Evolutionary conservation across 306 rosid species (phyloP).

Genomic region (Corylus avellana): DNA sequence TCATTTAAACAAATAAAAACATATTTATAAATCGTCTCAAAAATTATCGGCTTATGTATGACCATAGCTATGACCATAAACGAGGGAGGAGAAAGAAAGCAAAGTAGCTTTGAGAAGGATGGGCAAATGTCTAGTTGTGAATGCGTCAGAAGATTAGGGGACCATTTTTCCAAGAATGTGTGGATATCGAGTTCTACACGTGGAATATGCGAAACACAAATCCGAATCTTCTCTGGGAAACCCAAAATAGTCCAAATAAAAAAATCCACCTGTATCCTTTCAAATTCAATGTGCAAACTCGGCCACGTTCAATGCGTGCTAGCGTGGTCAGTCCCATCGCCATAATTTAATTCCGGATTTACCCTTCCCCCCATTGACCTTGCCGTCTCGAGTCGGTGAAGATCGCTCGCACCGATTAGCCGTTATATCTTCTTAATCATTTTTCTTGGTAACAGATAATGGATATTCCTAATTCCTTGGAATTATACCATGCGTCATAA

Average conservation of each 20-base stretch:
- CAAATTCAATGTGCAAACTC: neutral
- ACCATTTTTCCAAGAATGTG: neutral
- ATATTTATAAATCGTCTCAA: too few species aligned
- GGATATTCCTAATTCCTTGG: slow-evolving; percentile 56
- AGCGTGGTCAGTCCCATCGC: neutral
- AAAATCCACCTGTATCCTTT: neutral
- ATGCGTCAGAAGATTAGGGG: neutral
- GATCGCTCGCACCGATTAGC: neutral
- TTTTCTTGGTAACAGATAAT: slow-evolving; percentile 4
- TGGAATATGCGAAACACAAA: slow-evolving; percentile 23
- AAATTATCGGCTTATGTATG: too few species aligned
- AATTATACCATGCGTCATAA: slow-evolving; percentile 49
- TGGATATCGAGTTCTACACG: neutral
- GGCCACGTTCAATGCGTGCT: neutral
- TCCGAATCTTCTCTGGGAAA: slow-evolving; percentile 20
- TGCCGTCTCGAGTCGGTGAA: slow-evolving; percentile 6
- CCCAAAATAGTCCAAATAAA: neutral
- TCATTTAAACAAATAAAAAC: too few species aligned
- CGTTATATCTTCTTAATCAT: neutral
- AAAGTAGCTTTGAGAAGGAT: too few species aligned
- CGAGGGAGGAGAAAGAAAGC: too few species aligned
- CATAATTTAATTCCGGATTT: neutral
- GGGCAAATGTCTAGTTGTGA: neutral
- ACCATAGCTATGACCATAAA: too few species aligned
- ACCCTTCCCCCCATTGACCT: neutral